These are phyloP conservation scores for Aspergillus panamensis DNA, from an alignment of 495 filamentous ascomycete species.

Conservation along the genomic window DNA sequence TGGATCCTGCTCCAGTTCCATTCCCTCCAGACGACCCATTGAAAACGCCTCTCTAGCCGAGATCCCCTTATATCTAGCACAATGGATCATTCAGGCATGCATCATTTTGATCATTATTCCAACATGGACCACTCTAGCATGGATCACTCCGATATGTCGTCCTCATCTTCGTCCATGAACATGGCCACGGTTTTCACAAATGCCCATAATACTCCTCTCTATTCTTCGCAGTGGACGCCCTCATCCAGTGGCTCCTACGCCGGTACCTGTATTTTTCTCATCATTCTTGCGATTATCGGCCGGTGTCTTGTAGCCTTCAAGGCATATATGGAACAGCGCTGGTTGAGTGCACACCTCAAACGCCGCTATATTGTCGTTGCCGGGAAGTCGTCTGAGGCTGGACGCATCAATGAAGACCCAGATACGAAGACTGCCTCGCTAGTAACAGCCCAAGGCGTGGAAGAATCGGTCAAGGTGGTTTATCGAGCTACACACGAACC, in stretches of 20 bases:
- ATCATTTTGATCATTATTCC: background rate
- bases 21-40: too few species aligned
- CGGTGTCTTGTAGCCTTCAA: conserved; percentile 68
- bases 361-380: conserved; percentile 73
- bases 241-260: conserved; percentile 64
- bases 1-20: background rate
- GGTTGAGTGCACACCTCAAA: conserved; percentile 61
- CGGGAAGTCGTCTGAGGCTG: conserved; percentile 56
- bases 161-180: conserved; percentile 22
- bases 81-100: background rate
- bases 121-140: conserved; percentile 15
- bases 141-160: conserved; percentile 7
- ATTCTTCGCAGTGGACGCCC: conserved; percentile 71
- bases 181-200: conserved; percentile 59
- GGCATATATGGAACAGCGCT: conserved; percentile 50
- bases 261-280: conserved; percentile 82
- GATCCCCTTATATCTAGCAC: too few species aligned
- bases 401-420: conserved; percentile 49
- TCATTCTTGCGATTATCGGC: conserved; percentile 64
- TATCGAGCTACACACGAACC: conserved; percentile 42
- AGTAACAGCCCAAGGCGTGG: conserved; percentile 63
- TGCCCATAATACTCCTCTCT: conserved; percentile 65
- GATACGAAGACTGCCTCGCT: conserved; percentile 57
- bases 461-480: conserved; percentile 71
- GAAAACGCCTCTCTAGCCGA: too few species aligned